phyloP scores from a whole-genome alignment of 306 rosid genomes.

The Fragaria iinumae region DNA sequence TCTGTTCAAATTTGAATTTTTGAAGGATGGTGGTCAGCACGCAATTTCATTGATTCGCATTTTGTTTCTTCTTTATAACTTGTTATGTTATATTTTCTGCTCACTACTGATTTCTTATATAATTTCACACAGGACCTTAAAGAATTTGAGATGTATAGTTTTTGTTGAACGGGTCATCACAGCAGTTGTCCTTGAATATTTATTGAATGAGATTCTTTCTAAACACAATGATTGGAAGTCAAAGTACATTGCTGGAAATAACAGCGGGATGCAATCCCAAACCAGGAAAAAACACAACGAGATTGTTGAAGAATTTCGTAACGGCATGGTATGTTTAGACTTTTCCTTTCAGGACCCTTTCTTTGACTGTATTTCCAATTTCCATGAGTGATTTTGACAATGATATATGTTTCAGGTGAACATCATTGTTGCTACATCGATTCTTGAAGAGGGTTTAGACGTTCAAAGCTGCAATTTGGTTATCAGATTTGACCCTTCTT shows the following conservation, averaged over 20 bases:
- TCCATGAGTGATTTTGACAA: conserved; percentile 20
- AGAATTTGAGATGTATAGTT: conserved; percentile 75
- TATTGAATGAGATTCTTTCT: conserved; percentile 61
- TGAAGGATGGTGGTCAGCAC: background rate
- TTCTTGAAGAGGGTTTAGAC: conserved; percentile 94
- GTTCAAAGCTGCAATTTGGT: conserved; percentile 88
- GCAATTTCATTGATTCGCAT: background rate
- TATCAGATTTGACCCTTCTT: conserved; percentile 79
- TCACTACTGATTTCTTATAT: background rate
- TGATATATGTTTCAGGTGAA: conserved; percentile 51
- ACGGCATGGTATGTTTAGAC: conserved; percentile 58
- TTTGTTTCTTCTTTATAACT: background rate
- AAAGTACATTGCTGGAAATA: conserved; percentile 67
- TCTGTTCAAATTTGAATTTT: background rate
- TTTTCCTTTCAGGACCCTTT: conserved; percentile 1
- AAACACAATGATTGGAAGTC: conserved; percentile 66
- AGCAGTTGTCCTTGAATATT: conserved; percentile 53
- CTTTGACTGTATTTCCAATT: background rate
- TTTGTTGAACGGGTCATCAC: conserved; percentile 82
- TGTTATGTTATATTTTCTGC: background rate
- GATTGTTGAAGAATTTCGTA: conserved; percentile 76
- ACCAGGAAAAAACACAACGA: conserved; percentile 61
- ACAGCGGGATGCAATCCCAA: conserved; percentile 46
- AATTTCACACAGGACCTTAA: conserved; percentile 38
- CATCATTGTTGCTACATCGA: conserved; percentile 89